Evolutionary conservation across 805 yeast species (phyloP).

Genomic region (Lachancea nothofagi): DNA sequence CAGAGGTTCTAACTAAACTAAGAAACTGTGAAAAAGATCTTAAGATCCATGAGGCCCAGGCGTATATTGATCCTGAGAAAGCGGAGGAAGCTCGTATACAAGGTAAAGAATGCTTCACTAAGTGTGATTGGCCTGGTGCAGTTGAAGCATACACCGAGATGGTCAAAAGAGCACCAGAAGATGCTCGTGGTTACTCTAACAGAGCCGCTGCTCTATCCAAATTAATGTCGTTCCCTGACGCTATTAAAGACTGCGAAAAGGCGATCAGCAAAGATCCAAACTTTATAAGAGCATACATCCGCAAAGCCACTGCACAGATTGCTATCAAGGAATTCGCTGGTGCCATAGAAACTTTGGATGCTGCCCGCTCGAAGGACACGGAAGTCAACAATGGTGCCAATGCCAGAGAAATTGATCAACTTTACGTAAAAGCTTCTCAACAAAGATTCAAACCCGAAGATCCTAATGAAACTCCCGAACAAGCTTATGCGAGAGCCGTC

Average conservation of each 20-base stretch:
- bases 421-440: constrained; percentile 68
- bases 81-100: constrained; percentile 92
- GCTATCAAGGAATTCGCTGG: constrained; percentile 82
- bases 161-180: constrained; percentile 94
- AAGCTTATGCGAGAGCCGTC: constrained; percentile 83
- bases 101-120: constrained; percentile 85
- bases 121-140: constrained; percentile 95
- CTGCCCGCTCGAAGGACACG: constrained; percentile 70
- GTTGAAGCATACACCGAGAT: constrained; percentile 93
- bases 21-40: constrained; percentile 82
- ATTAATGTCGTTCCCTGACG: constrained; percentile 95
- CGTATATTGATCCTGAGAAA: constrained; percentile 81
- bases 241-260: constrained; percentile 81
- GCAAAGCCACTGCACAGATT: constrained; percentile 92
- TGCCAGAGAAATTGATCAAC: constrained; percentile 72
- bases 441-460: constrained; percentile 78
- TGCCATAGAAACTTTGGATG: constrained; percentile 74
- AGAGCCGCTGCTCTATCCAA: constrained; percentile 97
- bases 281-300: constrained; percentile 89
- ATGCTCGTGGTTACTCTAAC: constrained; percentile 94
- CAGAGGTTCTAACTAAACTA: constrained; percentile 82
- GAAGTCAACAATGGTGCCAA: constrained; percentile 57
- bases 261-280: constrained; percentile 86
- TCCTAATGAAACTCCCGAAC: constrained; percentile 84
- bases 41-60: constrained; percentile 69